Evolutionary conservation across 306 rosid species (phyloP).

Genomic region (Gastrolobium bilobum): DNA sequence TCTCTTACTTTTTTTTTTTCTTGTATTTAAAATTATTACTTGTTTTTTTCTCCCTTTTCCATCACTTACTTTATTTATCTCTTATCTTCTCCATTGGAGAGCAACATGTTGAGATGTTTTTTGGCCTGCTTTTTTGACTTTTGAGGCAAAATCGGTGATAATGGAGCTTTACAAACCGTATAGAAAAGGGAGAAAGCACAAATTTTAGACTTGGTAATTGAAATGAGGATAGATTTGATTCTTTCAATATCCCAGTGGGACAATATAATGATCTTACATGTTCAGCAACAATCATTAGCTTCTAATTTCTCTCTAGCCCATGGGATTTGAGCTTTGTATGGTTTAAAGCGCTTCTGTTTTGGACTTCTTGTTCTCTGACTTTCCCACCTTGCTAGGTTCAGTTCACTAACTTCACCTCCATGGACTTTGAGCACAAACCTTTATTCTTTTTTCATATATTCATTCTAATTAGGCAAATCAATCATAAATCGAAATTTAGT

Average conservation of each 20-base stretch:
- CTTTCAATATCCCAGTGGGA: slow-evolving; percentile 59
- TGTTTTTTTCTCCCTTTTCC: not conserved
- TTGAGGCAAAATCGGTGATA: slow-evolving; percentile 68
- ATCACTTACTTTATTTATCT: slow-evolving; percentile 51
- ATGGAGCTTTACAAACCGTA: slow-evolving; percentile 61
- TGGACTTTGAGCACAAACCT: not conserved
- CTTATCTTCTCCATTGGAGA: slow-evolving; percentile 57
- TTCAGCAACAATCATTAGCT: slow-evolving; percentile 60
- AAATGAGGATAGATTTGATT: slow-evolving; percentile 59
- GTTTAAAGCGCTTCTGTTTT: slow-evolving; percentile 48
- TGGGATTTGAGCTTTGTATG: slow-evolving; percentile 52
- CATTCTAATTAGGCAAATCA: too few relatives aligned
- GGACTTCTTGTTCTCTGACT: slow-evolving; percentile 43
- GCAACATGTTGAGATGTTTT: slow-evolving; percentile 65
- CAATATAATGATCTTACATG: slow-evolving; percentile 55
- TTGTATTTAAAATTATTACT: too few relatives aligned
- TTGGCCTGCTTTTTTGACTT: slow-evolving; percentile 70
- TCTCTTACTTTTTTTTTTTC: too few relatives aligned
- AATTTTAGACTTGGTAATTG: slow-evolving; percentile 60
- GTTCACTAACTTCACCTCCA: not conserved
- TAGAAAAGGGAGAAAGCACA: slow-evolving; percentile 57
- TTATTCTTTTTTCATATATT: not conserved
- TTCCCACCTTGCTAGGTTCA: slow-evolving; percentile 35
- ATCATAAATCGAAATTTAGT: too few relatives aligned
- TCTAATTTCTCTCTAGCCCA: slow-evolving; percentile 44